These are phyloP conservation scores for Trichoderma endophyticum DNA, from an alignment of 2,329 filamentous ascomycete genomes.

Conservation along the genomic window DNA sequence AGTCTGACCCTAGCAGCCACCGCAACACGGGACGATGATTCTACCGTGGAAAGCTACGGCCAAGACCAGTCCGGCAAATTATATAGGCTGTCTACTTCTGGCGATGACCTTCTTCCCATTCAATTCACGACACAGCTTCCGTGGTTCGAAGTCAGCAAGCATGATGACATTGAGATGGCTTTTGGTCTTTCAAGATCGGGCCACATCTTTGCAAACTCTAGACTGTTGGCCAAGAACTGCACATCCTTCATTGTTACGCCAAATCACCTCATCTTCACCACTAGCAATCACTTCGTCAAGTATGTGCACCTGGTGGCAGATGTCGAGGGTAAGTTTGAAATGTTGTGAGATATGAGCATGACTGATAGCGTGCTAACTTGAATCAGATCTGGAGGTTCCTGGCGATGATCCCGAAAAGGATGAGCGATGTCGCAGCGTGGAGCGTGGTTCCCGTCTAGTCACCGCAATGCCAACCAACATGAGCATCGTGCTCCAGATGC, in stretches of 20 bases:
- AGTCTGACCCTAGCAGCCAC: conserved; percentile 29
- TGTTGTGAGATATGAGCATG: no score
- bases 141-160: conserved; percentile 48
- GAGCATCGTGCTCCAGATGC: conserved; percentile 88
- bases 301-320: conserved; percentile 74
- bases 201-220: conserved; percentile 72
- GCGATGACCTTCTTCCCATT: conserved; percentile 34
- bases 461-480: conserved; percentile 87
- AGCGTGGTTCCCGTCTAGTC: conserved; percentile 81
- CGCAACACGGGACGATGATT: conserved; percentile 32
- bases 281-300: conserved; percentile 87
- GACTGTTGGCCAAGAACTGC: conserved; percentile 75
- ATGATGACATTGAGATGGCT: conserved; percentile 43
- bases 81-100: conserved; percentile 36
- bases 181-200: conserved; percentile 73
- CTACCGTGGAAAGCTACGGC: conserved; percentile 36
- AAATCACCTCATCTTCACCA: conserved; percentile 86
- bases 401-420: conserved; percentile 86
- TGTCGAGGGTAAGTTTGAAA: conserved; percentile 54
- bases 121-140: conserved; percentile 49
- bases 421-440: conserved; percentile 86
- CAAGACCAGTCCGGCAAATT: conserved; percentile 48
- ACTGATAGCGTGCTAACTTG: no score
- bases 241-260: conserved; percentile 84
- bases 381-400: conserved; percentile 72